These are phyloP conservation scores for Pythium rishiriense DNA, from an alignment of 352 stramenopile species.

Conservation along the genomic window DNA sequence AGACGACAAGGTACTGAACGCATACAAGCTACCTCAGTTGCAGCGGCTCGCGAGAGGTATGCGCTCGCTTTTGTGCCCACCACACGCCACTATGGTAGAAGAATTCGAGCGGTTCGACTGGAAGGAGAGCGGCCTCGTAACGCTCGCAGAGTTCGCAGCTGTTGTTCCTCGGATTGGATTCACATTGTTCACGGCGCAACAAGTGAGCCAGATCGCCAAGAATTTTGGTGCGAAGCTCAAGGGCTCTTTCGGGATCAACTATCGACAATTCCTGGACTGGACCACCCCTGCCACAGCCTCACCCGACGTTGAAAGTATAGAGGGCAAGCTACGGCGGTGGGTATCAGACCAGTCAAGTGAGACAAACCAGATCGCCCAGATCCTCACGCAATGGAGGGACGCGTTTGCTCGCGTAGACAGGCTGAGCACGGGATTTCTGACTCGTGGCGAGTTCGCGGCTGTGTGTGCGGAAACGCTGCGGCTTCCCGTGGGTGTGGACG, in stretches of 20 bases:
- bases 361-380: constrained; percentile 38
- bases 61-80: constrained; percentile 42
- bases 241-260: constrained; percentile 59
- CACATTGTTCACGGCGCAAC: constrained; percentile 36
- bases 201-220: constrained; percentile 52
- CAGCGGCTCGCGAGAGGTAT: constrained; percentile 56
- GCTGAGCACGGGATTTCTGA: constrained; percentile 26
- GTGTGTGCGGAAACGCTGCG: constrained; percentile 35
- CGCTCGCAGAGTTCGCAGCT: constrained; percentile 47
- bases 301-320: constrained; percentile 40
- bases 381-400: constrained; percentile 44
- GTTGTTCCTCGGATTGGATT: constrained; percentile 46
- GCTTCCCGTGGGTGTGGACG: constrained; percentile 47
- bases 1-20: constrained; percentile 28
- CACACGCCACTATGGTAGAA: constrained; percentile 35
- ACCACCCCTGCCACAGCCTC: constrained; percentile 39
- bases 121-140: constrained; percentile 45
- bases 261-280: constrained; percentile 71
- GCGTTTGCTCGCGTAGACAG: constrained; percentile 38
- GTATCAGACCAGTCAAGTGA: constrained; percentile 30
- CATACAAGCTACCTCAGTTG: constrained; percentile 45
- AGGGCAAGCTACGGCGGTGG: constrained; percentile 50
- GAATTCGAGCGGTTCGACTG: constrained; percentile 74
- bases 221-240: constrained; percentile 50
- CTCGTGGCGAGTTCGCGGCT: constrained; percentile 43